Percentiles rank a stretch among this genome's conserved stretches.
Conservation (phyloP, 257 asterid genomes). For the Solanum habrochaites region DNA sequence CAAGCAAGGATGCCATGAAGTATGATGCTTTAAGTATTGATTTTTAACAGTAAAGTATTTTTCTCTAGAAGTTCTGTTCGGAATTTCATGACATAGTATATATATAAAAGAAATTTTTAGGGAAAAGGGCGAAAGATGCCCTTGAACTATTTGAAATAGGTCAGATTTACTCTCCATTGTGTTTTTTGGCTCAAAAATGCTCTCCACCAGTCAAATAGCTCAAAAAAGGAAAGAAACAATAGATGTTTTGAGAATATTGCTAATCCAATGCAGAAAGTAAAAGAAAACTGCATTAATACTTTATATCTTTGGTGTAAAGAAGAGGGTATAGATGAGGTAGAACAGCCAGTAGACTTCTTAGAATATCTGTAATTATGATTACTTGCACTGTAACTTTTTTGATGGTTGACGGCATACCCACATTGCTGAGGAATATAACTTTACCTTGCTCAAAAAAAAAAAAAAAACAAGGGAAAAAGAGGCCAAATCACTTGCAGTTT, state of each 20-base stretch:
- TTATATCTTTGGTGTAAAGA: too few relatives aligned
- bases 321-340: too few relatives aligned
- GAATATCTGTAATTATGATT: too few relatives aligned
- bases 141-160: not conserved
- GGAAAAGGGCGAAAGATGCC: not conserved
- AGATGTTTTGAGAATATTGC: too few relatives aligned
- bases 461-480: not conserved
- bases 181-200: not conserved
- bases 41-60: not conserved
- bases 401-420: too few relatives aligned
- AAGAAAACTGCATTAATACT: too few relatives aligned
- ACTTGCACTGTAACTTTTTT: too few relatives aligned
- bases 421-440: too few relatives aligned
- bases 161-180: not conserved
- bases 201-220: not conserved
- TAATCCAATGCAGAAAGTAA: too few relatives aligned
- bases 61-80: not conserved
- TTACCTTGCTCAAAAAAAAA: too few relatives aligned
- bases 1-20: not conserved
- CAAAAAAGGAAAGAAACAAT: not conserved
- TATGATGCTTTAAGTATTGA: not conserved
- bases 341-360: too few relatives aligned
- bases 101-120: not conserved
- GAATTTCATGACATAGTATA: not conserved
- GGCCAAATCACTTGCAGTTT: not conserved